phyloP scores from a whole-genome alignment of 345 rosid species.

The Salix exigua region DNA sequence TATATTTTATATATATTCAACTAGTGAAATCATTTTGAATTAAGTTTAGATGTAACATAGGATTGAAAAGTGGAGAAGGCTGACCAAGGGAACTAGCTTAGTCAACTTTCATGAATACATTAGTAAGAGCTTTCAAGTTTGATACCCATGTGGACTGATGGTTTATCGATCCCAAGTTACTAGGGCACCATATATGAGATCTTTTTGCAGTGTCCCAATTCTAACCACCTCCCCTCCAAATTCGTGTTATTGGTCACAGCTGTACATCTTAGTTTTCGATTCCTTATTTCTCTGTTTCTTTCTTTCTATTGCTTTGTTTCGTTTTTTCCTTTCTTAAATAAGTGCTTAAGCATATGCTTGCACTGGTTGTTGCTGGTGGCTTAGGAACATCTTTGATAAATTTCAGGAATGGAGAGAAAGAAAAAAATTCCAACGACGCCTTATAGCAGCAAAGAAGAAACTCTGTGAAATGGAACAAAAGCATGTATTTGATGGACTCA shows the following conservation, averaged over 20 bases:
- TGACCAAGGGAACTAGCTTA: background rate
- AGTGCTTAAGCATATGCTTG: background rate
- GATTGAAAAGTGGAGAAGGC: background rate
- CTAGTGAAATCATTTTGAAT: background rate
- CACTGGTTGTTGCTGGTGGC: background rate
- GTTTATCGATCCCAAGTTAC: background rate
- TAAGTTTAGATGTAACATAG: background rate
- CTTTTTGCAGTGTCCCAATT: too few species aligned
- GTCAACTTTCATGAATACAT: background rate
- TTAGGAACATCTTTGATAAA: slow-evolving; percentile 5
- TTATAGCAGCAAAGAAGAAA: slow-evolving; percentile 84
- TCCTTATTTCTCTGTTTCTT: background rate
- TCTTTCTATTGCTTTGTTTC: background rate
- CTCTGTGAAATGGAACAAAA: slow-evolving; percentile 74
- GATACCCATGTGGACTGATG: background rate
- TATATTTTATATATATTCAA: background rate
- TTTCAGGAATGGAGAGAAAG: slow-evolving; percentile 92
- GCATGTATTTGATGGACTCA: slow-evolving; percentile 79
- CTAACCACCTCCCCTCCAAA: too few species aligned
- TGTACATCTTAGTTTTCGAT: too few species aligned
- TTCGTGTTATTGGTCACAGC: too few species aligned
- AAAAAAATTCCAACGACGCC: slow-evolving; percentile 63
- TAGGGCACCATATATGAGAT: too few species aligned
- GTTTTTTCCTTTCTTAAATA: background rate
- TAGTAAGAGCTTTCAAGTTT: background rate